phyloP scores from a whole-genome alignment of 1,284 basidiomycete species.

The Boletus putidus region DNA sequence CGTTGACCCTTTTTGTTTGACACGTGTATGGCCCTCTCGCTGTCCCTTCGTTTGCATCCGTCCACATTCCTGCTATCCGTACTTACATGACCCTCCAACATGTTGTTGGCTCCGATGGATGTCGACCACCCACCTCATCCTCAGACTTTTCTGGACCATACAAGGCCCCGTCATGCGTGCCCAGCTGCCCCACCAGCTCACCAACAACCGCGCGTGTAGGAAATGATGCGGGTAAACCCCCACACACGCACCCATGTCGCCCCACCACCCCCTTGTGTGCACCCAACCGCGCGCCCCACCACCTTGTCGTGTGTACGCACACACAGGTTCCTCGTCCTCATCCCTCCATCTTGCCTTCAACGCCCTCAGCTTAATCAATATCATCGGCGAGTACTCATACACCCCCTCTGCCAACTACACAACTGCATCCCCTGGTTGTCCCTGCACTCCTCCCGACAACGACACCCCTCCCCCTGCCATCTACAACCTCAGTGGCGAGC shows the following conservation, averaged over 20 bases:
- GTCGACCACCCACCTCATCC: too few species aligned
- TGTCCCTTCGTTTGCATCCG: slow-evolving; percentile 33
- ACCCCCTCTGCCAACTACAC: slow-evolving; percentile 51
- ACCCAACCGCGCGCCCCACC: too few species aligned
- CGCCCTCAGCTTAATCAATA: slow-evolving; percentile 55
- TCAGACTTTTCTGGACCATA: too few species aligned
- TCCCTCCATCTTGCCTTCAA: slow-evolving; percentile 67
- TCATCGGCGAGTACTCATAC: slow-evolving; percentile 68
- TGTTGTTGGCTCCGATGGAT: too few species aligned
- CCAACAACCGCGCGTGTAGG: too few species aligned
- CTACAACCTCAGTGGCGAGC: slow-evolving; percentile 66
- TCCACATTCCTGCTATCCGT: slow-evolving; percentile 4
- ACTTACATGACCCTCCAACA: slow-evolving; percentile 12
- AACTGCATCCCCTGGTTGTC: slow-evolving; percentile 58
- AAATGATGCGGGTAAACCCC: too few species aligned
- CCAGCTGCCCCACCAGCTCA: too few species aligned
- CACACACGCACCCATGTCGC: too few species aligned
- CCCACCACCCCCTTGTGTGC: too few species aligned
- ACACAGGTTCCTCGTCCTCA: too few species aligned
- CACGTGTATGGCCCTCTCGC: slow-evolving; percentile 18
- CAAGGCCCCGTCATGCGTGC: too few species aligned
- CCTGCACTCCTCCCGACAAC: slow-evolving; percentile 65
- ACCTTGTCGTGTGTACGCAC: too few species aligned
- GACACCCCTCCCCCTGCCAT: slow-evolving; percentile 70
- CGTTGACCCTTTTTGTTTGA: slow-evolving; percentile 6